Percentiles rank a stretch among this genome's conserved stretches.
These are phyloP conservation scores for Rhododendron ferrugineum DNA, from an alignment of 148 eudicot species.

Conservation along the genomic window DNA sequence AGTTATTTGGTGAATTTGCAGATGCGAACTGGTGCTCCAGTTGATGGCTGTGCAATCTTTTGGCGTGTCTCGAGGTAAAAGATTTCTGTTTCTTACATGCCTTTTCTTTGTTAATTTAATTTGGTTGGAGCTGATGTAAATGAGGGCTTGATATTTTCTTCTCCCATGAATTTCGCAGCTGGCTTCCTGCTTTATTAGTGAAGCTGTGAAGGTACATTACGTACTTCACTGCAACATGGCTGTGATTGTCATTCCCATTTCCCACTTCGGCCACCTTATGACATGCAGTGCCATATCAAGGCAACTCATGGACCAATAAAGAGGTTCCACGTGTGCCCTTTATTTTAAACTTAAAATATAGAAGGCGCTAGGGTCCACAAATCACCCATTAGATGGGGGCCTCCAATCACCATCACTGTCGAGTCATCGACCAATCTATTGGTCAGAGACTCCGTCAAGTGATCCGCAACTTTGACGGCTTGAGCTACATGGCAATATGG, in stretches of 20 bases:
- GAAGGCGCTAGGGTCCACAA: neutral
- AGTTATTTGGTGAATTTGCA: constrained; percentile 22
- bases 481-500: neutral
- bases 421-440: neutral
- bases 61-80: constrained; percentile 79
- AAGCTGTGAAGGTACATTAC: neutral
- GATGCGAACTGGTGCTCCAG: constrained; percentile 93
- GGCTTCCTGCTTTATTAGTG: neutral
- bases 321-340: neutral
- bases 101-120: neutral
- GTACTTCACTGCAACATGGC: neutral
- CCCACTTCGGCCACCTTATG: neutral
- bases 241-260: neutral
- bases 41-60: constrained; percentile 99
- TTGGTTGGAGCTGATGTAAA: neutral
- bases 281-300: neutral
- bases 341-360: neutral
- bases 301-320: neutral
- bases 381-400: neutral
- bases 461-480: neutral
- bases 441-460: neutral
- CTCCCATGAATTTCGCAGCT: neutral
- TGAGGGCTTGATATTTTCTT: neutral
- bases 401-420: neutral
- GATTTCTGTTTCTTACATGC: neutral